phyloP scores from a whole-genome alignment of 75 land plant genomes.

The Gnetum montanum region DNA sequence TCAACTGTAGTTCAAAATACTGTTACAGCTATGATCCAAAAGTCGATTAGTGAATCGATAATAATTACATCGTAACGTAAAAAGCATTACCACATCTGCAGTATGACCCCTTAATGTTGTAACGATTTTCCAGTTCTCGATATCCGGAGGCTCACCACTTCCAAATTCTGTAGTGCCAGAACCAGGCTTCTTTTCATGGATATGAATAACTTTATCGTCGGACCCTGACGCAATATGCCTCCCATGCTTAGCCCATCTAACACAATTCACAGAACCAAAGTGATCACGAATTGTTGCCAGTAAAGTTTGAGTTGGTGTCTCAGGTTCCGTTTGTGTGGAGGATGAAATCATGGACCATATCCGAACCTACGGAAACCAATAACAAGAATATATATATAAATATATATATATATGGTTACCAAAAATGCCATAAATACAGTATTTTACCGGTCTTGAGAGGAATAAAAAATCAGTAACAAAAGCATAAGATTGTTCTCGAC shows the following conservation, averaged over 20 bases:
- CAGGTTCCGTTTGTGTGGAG: slow-evolving; percentile 36
- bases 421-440: too few species aligned
- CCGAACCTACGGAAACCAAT: slow-evolving; percentile 46
- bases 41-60: too few species aligned
- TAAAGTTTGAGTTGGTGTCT: slow-evolving; percentile 35
- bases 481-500: too few species aligned
- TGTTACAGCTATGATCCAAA: too few species aligned
- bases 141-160: slow-evolving; percentile 95
- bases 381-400: not conserved
- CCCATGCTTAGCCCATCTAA: slow-evolving; percentile 94
- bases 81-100: slow-evolving; percentile 89
- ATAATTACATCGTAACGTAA: slow-evolving; percentile 9
- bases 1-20: too few species aligned
- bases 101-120: slow-evolving; percentile 94
- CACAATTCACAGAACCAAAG: slow-evolving; percentile 98
- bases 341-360: slow-evolving; percentile 83
- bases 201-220: slow-evolving; percentile 78
- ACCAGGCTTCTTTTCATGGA: slow-evolving; percentile 91
- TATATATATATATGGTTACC: too few species aligned
- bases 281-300: slow-evolving; percentile 93
- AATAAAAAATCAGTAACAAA: too few species aligned
- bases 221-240: slow-evolving; percentile 88
- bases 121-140: slow-evolving; percentile 94
- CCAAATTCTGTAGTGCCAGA: slow-evolving; percentile 95
- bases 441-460: too few species aligned